A percentile compares a stretch with the other conserved stretches of the same genome.
phyloP scores from a whole-genome alignment of 176 grass and related monocot genomes.

The Oryza glaberrima region DNA sequence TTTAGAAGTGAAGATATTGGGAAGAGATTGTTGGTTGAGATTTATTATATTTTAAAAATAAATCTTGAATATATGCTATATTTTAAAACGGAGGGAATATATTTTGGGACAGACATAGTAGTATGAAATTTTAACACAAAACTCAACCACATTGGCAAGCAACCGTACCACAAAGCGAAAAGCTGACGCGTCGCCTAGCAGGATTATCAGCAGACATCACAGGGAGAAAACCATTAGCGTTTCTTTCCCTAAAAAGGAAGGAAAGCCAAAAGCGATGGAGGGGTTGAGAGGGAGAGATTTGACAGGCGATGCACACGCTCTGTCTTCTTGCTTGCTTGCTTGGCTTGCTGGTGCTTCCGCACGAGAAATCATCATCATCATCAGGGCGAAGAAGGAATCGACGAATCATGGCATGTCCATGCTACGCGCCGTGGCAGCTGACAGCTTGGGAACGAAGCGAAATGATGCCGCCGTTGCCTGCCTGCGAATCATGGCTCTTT shows the following conservation, averaged over 20 bases:
- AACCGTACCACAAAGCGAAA: too few relatives aligned
- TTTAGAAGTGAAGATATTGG: too few relatives aligned
- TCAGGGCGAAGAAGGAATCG: neutral
- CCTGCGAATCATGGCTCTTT: constrained; percentile 17
- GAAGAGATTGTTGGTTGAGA: too few relatives aligned
- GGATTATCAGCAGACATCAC: too few relatives aligned
- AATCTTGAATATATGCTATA: too few relatives aligned
- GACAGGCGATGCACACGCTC: constrained; percentile 43
- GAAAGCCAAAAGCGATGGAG: neutral
- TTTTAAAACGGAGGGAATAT: too few relatives aligned
- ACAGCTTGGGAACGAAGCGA: constrained; percentile 36
- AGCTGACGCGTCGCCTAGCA: too few relatives aligned
- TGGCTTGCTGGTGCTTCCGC: neutral
- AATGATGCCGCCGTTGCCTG: constrained; percentile 5
- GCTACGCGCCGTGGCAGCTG: constrained; percentile 29
- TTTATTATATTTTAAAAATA: too few relatives aligned
- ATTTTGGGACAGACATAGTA: too few relatives aligned
- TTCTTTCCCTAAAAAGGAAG: neutral
- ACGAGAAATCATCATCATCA: constrained; percentile 41
- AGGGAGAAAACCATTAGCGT: neutral
- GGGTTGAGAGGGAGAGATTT: neutral
- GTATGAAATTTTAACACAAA: too few relatives aligned
- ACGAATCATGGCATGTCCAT: neutral
- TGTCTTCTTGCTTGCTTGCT: constrained; percentile 7
- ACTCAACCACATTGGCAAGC: too few relatives aligned